Evolutionary conservation across 1,284 basidiomycete genomes (phyloP).

Genomic region (Trametes hirsuta): DNA sequence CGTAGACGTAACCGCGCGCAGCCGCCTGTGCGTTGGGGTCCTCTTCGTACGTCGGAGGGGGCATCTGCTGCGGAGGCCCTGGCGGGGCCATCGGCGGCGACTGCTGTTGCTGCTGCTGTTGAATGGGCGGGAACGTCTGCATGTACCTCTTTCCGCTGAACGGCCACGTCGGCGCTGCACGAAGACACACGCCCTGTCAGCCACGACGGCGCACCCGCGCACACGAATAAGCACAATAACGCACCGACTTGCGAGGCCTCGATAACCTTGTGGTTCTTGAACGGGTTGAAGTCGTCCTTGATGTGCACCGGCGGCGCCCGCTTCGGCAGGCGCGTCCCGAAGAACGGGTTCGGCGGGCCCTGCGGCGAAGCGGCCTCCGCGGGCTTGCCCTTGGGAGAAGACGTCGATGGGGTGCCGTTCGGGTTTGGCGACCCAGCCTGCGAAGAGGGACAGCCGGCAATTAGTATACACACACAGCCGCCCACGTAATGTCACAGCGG

Average conservation of each 20-base stretch:
- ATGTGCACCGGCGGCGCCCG: slow-evolving; percentile 74
- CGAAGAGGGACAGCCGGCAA: slow-evolving; percentile 11
- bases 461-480: not conserved
- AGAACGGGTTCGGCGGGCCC: slow-evolving; percentile 79
- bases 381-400: slow-evolving; percentile 63
- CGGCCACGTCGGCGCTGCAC: slow-evolving; percentile 77
- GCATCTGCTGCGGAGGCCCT: slow-evolving; percentile 66
- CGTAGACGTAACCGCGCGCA: slow-evolving; percentile 67
- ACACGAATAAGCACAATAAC: slow-evolving; percentile 31
- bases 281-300: slow-evolving; percentile 95
- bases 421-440: slow-evolving; percentile 47
- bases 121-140: slow-evolving; percentile 70
- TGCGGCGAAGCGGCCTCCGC: slow-evolving; percentile 49
- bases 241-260: slow-evolving; percentile 74
- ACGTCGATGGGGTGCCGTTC: slow-evolving; percentile 36
- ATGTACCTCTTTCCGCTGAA: slow-evolving; percentile 88
- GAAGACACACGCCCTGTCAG: slow-evolving; percentile 1
- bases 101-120: slow-evolving; percentile 53
- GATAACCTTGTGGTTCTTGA: slow-evolving; percentile 82
- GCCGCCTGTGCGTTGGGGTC: slow-evolving; percentile 62
- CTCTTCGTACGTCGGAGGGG: slow-evolving; percentile 76
- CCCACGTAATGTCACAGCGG: not conserved
- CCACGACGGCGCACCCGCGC: not conserved
- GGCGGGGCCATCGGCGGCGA: slow-evolving; percentile 70
- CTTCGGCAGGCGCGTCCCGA: slow-evolving; percentile 78